A percentile compares a stretch with the other conserved stretches of the same genome.
Evolutionary conservation across 139 green algal genomes (phyloP).

Genomic region (Chlorella sp.): DNA sequence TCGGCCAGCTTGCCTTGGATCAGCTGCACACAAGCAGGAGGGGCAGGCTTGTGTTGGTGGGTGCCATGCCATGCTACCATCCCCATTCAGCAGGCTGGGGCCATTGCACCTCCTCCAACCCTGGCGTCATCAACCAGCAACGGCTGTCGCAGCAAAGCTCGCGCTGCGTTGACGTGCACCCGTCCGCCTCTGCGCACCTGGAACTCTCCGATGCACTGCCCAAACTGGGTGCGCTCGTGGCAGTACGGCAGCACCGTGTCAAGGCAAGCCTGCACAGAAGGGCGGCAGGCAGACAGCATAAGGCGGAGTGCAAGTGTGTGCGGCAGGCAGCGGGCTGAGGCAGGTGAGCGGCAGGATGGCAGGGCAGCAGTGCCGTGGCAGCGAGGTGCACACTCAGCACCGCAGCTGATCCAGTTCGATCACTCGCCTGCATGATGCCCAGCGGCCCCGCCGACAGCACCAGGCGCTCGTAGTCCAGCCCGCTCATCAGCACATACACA

Average conservation of each 20-base stretch:
- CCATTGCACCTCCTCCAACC: too few species aligned
- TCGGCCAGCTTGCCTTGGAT: constrained; percentile 94
- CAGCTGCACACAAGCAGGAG: constrained; percentile 55
- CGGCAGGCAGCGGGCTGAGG: too few species aligned
- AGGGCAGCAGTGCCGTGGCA: background rate
- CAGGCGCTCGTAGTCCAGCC: constrained; percentile 93
- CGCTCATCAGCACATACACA: constrained; percentile 90
- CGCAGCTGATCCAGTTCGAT: too few species aligned
- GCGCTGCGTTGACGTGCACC: too few species aligned
- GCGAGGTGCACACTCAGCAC: too few species aligned
- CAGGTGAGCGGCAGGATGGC: too few species aligned
- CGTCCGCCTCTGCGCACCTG: constrained; percentile 62
- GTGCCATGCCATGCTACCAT: too few species aligned
- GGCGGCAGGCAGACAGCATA: background rate
- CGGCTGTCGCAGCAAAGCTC: too few species aligned
- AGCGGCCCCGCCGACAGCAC: constrained; percentile 90
- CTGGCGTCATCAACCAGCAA: too few species aligned
- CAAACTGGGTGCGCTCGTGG: constrained; percentile 89
- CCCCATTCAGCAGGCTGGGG: too few species aligned
- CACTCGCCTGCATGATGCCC: constrained; percentile 80
- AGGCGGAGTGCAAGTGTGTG: background rate
- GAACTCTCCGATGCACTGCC: constrained; percentile 87
- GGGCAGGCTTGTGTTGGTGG: too few species aligned
- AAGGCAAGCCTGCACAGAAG: constrained; percentile 65
- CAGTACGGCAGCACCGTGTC: constrained; percentile 89